A percentile compares a stretch with the other conserved stretches of the same genome.
phyloP scores from a whole-genome alignment of 345 rosid species.

The Syzygium grande region DNA sequence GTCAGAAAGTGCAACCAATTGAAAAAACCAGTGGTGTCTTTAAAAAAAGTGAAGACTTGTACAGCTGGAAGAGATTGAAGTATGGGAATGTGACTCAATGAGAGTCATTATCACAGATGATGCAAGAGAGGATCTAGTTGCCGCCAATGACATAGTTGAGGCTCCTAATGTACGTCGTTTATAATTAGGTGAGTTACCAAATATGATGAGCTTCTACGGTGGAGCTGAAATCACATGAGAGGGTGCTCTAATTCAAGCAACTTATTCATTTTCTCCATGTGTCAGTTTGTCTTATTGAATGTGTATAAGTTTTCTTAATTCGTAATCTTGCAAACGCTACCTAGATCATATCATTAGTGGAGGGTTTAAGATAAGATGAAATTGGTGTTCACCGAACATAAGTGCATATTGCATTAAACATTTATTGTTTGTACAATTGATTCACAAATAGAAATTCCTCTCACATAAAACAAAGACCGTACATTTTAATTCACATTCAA shows the following conservation, averaged over 20 bases:
- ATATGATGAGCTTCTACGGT: background rate
- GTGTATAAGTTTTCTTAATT: fast-evolving
- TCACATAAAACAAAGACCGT: too few relatives aligned
- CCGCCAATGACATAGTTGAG: background rate
- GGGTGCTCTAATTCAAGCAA: background rate
- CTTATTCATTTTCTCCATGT: background rate
- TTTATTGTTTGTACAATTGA: background rate
- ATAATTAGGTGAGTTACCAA: fast-evolving
- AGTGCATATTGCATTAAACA: background rate
- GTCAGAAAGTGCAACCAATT: background rate
- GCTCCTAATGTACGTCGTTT: background rate
- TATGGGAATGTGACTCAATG: background rate
- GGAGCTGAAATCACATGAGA: background rate
- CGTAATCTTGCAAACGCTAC: background rate
- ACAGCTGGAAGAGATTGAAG: background rate
- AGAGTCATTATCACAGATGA: background rate
- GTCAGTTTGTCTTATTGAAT: background rate
- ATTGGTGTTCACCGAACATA: fast-evolving
- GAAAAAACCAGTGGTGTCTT: background rate
- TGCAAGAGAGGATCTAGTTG: too few relatives aligned
- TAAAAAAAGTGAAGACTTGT: background rate
- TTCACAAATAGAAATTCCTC: too few relatives aligned
- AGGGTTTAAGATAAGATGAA: fast-evolving
- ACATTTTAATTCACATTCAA: too few relatives aligned
- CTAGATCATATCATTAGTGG: fast-evolving